A percentile compares a stretch with the other conserved stretches of the same genome.
Conservation (phyloP, 2,329 filamentous ascomycete genomes). For the Fusarium sp. region DNA sequence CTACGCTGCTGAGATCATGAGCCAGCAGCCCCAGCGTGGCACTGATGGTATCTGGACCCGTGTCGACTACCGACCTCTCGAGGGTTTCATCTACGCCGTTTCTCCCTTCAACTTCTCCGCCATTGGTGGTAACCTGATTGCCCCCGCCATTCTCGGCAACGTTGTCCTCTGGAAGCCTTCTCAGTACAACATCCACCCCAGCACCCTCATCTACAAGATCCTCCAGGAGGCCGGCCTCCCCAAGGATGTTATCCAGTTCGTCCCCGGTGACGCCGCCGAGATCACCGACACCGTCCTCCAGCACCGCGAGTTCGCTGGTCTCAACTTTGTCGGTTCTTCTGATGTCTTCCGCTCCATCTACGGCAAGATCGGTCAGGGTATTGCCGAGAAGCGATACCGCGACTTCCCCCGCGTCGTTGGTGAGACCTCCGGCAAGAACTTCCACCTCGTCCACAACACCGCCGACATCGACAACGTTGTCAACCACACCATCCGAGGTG, state of each 20-base stretch:
- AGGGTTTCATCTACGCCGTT: constrained; percentile 95
- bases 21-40: constrained; percentile 54
- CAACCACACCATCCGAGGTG: constrained; percentile 86
- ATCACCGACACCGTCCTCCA: constrained; percentile 83
- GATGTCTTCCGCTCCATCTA: constrained; percentile 91
- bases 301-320: constrained; percentile 86
- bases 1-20: constrained; percentile 74
- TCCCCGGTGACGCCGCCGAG: constrained; percentile 88
- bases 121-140: constrained; percentile 88
- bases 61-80: constrained; percentile 89
- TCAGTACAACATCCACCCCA: constrained; percentile 86
- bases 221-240: constrained; percentile 92
- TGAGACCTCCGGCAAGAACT: constrained; percentile 95
- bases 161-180: constrained; percentile 97
- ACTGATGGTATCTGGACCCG: constrained; percentile 67
- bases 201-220: constrained; percentile 91
- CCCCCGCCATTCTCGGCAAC: constrained; percentile 90
- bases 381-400: constrained; percentile 84
- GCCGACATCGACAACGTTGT: constrained; percentile 85
- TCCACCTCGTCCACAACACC: constrained; percentile 84
- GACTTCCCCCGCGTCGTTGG: constrained; percentile 91
- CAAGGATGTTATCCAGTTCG: constrained; percentile 90
- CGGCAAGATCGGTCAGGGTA: constrained; percentile 84
- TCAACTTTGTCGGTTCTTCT: constrained; percentile 95
- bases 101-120: constrained; percentile 98